Conservation (phyloP, 306 rosid species). For the Geum urbanum region DNA sequence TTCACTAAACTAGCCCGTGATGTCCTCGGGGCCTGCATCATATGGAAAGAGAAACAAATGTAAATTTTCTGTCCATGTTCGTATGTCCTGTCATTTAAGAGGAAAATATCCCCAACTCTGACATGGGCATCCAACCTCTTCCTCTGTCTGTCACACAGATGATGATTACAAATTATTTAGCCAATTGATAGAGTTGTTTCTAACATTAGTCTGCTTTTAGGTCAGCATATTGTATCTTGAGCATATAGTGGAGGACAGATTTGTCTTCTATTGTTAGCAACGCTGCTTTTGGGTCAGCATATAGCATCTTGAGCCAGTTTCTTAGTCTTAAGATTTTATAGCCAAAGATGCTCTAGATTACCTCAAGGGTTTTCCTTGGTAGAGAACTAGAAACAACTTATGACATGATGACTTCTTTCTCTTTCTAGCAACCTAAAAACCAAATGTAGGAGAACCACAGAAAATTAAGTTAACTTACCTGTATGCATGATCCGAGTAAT, state of each 20-base stretch:
- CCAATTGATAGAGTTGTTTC: too few relatives aligned
- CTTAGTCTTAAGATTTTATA: background rate
- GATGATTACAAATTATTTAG: background rate
- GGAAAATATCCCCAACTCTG: background rate
- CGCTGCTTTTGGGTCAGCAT: background rate
- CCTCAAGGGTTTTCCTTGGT: background rate
- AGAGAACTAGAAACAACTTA: background rate
- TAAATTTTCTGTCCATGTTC: conserved; percentile 20
- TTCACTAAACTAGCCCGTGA: conserved; percentile 88
- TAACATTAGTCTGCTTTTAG: too few relatives aligned
- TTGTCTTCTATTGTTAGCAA: background rate
- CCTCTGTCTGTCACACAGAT: background rate
- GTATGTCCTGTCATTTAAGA: conserved; percentile 19
- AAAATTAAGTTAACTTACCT: conserved; percentile 45
- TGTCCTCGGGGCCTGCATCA: conserved; percentile 90
- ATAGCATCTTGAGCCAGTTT: conserved; percentile 2
- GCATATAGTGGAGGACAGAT: background rate
- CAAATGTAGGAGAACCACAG: background rate
- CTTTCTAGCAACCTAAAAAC: conserved; percentile 3
- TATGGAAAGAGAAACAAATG: conserved; percentile 26
- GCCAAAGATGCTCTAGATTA: background rate
- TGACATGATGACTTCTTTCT: background rate
- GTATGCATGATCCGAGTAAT: conserved; percentile 89
- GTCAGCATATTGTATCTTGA: too few relatives aligned
- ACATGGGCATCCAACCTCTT: background rate